Conservation (phyloP, 2,329 filamentous ascomycete genomes). For the Sarocladium strictum region DNA sequence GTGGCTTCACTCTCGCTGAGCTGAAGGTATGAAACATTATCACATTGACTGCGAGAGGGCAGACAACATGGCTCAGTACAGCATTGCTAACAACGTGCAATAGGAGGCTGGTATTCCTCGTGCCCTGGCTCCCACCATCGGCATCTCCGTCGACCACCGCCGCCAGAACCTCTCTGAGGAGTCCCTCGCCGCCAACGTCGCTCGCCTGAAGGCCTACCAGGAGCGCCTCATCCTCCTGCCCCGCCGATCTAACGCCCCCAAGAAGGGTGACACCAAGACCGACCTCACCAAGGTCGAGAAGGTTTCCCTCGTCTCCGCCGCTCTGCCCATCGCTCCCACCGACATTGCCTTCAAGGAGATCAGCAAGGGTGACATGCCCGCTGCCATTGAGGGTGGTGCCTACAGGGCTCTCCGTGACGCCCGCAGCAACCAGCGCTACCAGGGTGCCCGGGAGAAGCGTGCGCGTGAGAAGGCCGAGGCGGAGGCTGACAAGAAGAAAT, state of each 20-base stretch:
- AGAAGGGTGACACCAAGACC: constrained; percentile 89
- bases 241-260: constrained; percentile 86
- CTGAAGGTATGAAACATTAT: constrained; percentile 69
- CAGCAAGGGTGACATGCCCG: constrained; percentile 74
- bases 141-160: constrained; percentile 93
- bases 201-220: constrained; percentile 97
- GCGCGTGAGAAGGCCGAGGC: constrained; percentile 81
- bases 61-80: not conserved
- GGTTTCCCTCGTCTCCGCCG: constrained; percentile 38
- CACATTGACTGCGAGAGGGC: not conserved
- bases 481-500: constrained; percentile 87
- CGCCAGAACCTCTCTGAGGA: constrained; percentile 97
- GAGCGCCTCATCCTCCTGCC: constrained; percentile 96
- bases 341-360: constrained; percentile 64
- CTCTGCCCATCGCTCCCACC: constrained; percentile 68
- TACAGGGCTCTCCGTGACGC: constrained; percentile 81
- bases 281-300: constrained; percentile 62
- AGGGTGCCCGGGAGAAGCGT: constrained; percentile 89
- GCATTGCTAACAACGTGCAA: constrained; percentile 9
- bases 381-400: constrained; percentile 72
- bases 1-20: constrained; percentile 96
- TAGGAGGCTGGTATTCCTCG: constrained; percentile 94
- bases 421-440: constrained; percentile 74
- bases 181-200: constrained; percentile 89
- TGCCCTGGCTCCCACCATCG: constrained; percentile 91